Evolutionary conservation across 768 basidiomycete genomes (phyloP), one percentile per base, ranked within the genome.

Genomic region (Tricholoma hemisulphureum): DNA sequence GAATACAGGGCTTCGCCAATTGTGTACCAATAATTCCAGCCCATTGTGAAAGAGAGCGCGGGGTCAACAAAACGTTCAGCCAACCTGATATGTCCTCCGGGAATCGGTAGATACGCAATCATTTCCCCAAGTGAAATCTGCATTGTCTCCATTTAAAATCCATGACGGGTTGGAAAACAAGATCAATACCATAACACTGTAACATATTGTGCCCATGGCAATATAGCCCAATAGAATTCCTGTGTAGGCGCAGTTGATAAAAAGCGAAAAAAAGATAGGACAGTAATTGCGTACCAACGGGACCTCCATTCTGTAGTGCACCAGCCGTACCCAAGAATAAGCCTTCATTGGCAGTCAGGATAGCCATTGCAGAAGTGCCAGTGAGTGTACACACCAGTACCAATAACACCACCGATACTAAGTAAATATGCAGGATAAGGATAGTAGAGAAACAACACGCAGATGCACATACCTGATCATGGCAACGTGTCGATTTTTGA

Each of bases 1-100:
- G 18, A 26, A 29, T 29, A 14, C 39, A 23, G 20, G n/a, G 8
- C 54, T 10, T 18, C 49, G 16, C 26, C n/a, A 28, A 39, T 6
- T 50, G 23, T 51, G 31, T 58, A 74, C 80, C 77, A 78, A 61
- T 80, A 81, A 59, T 80, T 81, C 79, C 78, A 81, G 32, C 80
- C 80, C 80, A 81, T 77, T 0, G 79, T 73, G 58, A 82, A 80
- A 2, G 89, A 88, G 58, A 90, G 75, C 1, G 89, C 87, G 14
- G 84, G 87, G 59, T 91, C 83, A 7, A 93, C 86, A 64, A 93
- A 94, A 29, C 91, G 88, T 68, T 88, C 91, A 0, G 91, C 86
- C 16, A 93, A 73, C 58, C 79, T 89, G 70, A 93, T 91, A 63
- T 92, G 90, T 2, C 83, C 91, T 57, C 91, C 91, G 24, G 89